Conservation (phyloP, 2,329 filamentous ascomycete genomes). For the Aurifilum marmelostoma region DNA sequence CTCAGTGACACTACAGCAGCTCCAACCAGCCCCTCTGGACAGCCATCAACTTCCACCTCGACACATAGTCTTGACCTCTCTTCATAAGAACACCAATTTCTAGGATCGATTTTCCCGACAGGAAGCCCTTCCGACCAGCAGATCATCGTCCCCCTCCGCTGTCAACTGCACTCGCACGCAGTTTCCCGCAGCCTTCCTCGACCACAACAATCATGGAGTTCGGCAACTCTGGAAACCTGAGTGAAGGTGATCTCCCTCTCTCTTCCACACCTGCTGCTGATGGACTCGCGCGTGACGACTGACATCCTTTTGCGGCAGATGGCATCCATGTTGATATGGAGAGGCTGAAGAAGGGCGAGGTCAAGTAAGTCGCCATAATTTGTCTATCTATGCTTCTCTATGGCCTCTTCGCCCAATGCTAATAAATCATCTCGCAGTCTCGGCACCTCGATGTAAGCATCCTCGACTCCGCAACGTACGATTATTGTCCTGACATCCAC, state of each 20-base stretch:
- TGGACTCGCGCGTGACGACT: slow-evolving; percentile 28
- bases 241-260: slow-evolving; percentile 56
- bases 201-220: slow-evolving; percentile 59
- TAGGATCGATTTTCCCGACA: not conserved
- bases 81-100: not conserved
- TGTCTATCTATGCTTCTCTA: not conserved
- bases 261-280: slow-evolving; percentile 15
- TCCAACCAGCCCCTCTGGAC: not conserved
- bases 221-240: slow-evolving; percentile 63
- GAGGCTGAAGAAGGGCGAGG: slow-evolving; percentile 96
- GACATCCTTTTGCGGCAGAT: slow-evolving; percentile 60
- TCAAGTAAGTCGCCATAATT: slow-evolving; percentile 72
- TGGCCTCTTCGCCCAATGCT: slow-evolving; percentile 31
- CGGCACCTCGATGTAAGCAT: slow-evolving; percentile 87
- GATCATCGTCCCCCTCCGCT: not conserved
- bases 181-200: slow-evolving; percentile 9
- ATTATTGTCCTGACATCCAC: slow-evolving; percentile 35
- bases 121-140: not conserved
- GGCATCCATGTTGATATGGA: slow-evolving; percentile 99
- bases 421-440: slow-evolving; percentile 61
- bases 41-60: not conserved
- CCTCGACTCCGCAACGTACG: slow-evolving; percentile 32
- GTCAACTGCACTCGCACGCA: not conserved
- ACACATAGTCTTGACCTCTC: not conserved
- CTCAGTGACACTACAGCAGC: slow-evolving; percentile 36